These are phyloP conservation scores for Phytophthora quininea DNA, from an alignment of 352 stramenopile genomes.

Conservation along the genomic window DNA sequence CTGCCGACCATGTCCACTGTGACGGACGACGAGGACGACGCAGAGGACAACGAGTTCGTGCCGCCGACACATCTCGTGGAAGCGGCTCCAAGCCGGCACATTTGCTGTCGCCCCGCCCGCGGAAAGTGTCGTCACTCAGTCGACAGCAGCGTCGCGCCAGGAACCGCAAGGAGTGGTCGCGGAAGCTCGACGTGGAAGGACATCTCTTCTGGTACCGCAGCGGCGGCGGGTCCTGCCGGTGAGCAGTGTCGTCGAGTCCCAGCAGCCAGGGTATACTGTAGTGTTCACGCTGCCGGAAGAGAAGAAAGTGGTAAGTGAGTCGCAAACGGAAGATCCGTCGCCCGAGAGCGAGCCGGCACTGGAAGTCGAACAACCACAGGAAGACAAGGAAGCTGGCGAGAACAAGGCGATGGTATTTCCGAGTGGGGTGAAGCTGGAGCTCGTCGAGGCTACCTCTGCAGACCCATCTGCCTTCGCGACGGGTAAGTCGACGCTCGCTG, in stretches of 20 bases:
- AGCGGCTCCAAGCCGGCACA: constrained; percentile 2
- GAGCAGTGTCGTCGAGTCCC: constrained; percentile 14
- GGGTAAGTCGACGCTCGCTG: constrained; percentile 32
- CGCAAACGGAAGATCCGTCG: neutral
- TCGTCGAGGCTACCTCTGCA: constrained; percentile 33
- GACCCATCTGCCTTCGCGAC: constrained; percentile 38
- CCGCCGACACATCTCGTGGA: constrained; percentile 18
- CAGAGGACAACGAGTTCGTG: constrained; percentile 20
- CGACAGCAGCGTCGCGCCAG: constrained; percentile 44
- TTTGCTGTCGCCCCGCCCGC: constrained; percentile 23
- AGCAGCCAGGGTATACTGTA: constrained; percentile 37
- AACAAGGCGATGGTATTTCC: constrained; percentile 16
- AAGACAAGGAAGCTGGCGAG: constrained; percentile 23
- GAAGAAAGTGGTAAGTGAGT: constrained; percentile 3
- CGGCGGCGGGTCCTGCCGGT: constrained; percentile 19
- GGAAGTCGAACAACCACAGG: constrained; percentile 19
- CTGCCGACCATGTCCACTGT: constrained; percentile 31
- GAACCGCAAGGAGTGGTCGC: constrained; percentile 70
- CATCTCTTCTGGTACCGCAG: constrained; percentile 65
- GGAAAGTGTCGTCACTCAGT: constrained; percentile 44
- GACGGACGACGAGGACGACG: constrained; percentile 33
- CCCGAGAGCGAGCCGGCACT: constrained; percentile 15
- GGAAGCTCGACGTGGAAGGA: constrained; percentile 67
- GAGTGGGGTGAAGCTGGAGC: constrained; percentile 32
- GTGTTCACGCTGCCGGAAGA: constrained; percentile 38